Evolutionary conservation across 2,329 filamentous ascomycete genomes (phyloP).

Genomic region (Botrytis tulipae): DNA sequence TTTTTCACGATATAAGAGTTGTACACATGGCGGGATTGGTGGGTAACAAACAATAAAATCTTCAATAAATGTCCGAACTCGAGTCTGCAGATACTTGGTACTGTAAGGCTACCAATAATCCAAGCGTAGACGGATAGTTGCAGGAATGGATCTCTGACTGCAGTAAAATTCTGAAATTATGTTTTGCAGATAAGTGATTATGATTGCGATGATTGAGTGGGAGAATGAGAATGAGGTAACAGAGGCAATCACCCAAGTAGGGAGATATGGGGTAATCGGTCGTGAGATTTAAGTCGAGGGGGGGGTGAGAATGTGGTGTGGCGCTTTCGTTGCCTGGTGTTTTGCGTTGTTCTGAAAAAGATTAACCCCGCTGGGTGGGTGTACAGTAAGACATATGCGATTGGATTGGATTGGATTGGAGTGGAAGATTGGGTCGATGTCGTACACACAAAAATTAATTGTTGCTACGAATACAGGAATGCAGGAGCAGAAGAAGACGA

Average conservation of each 20-base stretch:
- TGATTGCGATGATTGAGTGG: conserved; percentile 1
- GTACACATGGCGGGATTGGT: not conserved
- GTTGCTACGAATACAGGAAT: not conserved
- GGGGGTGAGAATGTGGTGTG: conserved; percentile 19
- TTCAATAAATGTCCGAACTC: not conserved
- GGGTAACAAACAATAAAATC: conserved; percentile 9
- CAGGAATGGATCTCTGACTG: conserved; percentile 12
- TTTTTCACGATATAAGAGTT: not conserved
- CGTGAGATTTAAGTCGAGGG: not conserved
- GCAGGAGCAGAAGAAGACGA: not conserved
- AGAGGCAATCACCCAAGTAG: not conserved
- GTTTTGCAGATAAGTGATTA: conserved; percentile 12
- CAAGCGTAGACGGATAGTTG: conserved; percentile 5
- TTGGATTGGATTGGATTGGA: not conserved
- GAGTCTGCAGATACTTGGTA: not conserved
- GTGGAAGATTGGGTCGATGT: not conserved
- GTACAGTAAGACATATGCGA: not conserved
- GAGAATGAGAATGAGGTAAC: not conserved
- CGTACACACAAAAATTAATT: not conserved
- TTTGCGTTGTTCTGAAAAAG: not conserved
- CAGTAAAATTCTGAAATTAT: not conserved
- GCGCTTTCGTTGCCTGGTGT: conserved; percentile 13
- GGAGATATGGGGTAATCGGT: conserved; percentile 3
- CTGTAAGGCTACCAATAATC: conserved; percentile 18
- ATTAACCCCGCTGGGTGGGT: conserved; percentile 16